Percentiles rank a stretch among this genome's conserved stretches.
These are phyloP conservation scores for Pseudogymnoascus sp. DNA, from an alignment of 2,329 filamentous ascomycete genomes.

Conservation along the genomic window DNA sequence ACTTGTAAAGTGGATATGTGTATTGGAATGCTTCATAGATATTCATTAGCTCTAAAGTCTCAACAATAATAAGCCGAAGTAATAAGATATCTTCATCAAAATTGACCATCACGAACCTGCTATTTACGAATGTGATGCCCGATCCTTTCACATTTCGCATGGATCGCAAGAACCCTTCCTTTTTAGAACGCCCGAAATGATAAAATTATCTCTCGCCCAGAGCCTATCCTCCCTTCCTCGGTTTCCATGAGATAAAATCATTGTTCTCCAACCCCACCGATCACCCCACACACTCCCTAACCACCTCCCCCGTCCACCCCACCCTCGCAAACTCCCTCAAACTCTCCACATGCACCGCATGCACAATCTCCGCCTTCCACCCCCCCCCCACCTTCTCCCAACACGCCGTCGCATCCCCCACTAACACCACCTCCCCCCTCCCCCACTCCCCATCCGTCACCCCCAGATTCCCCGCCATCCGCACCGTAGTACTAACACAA, in stretches of 20 bases:
- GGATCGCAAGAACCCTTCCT: neutral
- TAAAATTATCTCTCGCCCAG: neutral
- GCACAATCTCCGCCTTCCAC: slow-evolving; percentile 38
- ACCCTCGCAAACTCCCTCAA: slow-evolving; percentile 39
- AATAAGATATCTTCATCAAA: neutral
- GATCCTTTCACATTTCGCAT: neutral
- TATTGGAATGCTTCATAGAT: neutral
- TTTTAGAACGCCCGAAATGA: too few relatives aligned
- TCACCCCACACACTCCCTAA: slow-evolving; percentile 17
- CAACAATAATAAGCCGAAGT: neutral
- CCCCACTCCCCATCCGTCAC: slow-evolving; percentile 31
- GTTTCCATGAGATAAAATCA: neutral
- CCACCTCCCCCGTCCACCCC: slow-evolving; percentile 30
- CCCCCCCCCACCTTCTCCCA: slow-evolving; percentile 31
- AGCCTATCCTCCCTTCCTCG: neutral
- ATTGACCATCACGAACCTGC: neutral
- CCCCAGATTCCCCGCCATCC: slow-evolving; percentile 39
- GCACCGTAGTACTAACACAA: slow-evolving; percentile 39
- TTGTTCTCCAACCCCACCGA: neutral
- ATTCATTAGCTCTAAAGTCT: neutral
- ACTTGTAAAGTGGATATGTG: neutral
- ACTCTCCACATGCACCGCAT: slow-evolving; percentile 36
- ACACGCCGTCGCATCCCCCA: slow-evolving; percentile 39
- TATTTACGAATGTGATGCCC: neutral
- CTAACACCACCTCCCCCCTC: slow-evolving; percentile 32